A percentile compares a stretch with the other conserved stretches of the same genome.
Conservation (phyloP, 306 rosid genomes). For the Quercus suber region DNA sequence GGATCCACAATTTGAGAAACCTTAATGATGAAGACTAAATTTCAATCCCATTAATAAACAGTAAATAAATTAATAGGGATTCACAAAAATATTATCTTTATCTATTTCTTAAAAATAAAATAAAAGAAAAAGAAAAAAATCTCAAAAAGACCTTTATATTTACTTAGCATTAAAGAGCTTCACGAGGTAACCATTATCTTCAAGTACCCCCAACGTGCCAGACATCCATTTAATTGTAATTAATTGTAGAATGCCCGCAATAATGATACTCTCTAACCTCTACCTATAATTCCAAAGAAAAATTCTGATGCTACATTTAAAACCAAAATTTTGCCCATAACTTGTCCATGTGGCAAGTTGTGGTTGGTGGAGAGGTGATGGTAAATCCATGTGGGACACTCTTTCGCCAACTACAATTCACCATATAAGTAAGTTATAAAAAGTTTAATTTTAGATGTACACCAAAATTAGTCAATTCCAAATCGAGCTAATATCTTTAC, state of each 20-base stretch:
- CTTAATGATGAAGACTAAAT: background rate
- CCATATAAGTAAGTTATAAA: fast-evolving
- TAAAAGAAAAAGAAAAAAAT: no score
- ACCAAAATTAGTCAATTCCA: background rate
- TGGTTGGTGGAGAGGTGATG: fast-evolving
- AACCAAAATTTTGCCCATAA: fast-evolving
- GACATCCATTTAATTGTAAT: background rate
- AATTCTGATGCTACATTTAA: fast-evolving
- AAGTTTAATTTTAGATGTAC: no score
- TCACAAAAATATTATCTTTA: background rate
- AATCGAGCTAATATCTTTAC: background rate
- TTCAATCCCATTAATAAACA: background rate
- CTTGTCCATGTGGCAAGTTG: fast-evolving
- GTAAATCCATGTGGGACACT: fast-evolving
- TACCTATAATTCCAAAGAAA: background rate
- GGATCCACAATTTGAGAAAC: background rate
- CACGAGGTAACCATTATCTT: background rate
- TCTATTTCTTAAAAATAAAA: background rate
- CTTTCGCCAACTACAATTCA: fast-evolving
- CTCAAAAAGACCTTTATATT: background rate
- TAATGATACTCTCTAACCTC: background rate
- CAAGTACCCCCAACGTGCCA: constrained; percentile 6
- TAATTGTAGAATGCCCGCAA: background rate
- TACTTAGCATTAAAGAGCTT: constrained; percentile 6
- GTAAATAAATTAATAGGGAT: background rate